Conservation (phyloP, 2,329 filamentous ascomycete species). For the Nannizziopsis barbatae region DNA sequence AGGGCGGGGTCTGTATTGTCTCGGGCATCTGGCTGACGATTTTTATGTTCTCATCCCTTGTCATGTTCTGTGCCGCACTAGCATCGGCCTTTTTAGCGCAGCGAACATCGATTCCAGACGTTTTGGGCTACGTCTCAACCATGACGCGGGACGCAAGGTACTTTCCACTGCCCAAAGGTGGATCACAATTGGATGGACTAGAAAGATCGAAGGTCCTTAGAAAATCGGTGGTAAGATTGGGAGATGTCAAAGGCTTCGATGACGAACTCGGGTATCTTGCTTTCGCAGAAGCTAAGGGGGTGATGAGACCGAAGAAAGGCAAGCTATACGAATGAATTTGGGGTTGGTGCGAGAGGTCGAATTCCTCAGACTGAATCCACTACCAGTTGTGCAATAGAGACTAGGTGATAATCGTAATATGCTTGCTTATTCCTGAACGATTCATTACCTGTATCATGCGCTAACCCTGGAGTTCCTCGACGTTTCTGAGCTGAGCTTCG, state of each 20-base stretch:
- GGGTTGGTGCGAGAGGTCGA: too few relatives aligned
- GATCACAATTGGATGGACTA: slow-evolving; percentile 5
- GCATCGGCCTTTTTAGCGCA: background rate
- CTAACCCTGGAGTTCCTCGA: too few relatives aligned
- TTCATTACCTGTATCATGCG: too few relatives aligned
- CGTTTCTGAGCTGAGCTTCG: too few relatives aligned
- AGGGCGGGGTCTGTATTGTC: background rate
- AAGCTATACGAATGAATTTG: slow-evolving; percentile 3
- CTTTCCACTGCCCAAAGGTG: slow-evolving; percentile 2
- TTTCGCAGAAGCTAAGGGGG: slow-evolving; percentile 2
- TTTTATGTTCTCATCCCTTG: slow-evolving; percentile 3
- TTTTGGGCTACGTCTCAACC: slow-evolving; percentile 8
- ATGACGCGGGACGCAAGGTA: slow-evolving; percentile 9
- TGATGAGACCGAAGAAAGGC: background rate
- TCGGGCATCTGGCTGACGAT: slow-evolving; percentile 1
- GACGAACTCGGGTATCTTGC: slow-evolving; percentile 2
- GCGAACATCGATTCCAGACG: slow-evolving; percentile 6
- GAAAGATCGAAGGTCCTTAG: slow-evolving; percentile 4
- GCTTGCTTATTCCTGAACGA: too few relatives aligned
- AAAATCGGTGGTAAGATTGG: slow-evolving; percentile 4
- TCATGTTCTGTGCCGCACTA: slow-evolving; percentile 5
- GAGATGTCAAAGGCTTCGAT: slow-evolving; percentile 3
- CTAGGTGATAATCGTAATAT: too few relatives aligned
- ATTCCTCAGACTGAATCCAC: too few relatives aligned
- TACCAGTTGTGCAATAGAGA: too few relatives aligned